These are phyloP conservation scores for Saitoella complicata DNA, from an alignment of 805 yeast genomes.

Conservation along the genomic window DNA sequence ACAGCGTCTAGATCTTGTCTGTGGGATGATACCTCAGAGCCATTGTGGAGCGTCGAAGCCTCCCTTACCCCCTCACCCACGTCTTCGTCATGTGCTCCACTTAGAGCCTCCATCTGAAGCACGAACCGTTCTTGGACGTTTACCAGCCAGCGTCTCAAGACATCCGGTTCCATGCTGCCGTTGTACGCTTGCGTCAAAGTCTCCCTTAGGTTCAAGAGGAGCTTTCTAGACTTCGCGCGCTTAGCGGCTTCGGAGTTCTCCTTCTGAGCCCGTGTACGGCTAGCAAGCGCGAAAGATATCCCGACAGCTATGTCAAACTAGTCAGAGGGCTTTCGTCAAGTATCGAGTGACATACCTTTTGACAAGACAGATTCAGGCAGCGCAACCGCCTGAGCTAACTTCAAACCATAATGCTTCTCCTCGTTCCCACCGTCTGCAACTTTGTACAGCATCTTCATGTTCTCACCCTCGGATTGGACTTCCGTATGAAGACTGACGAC, in stretches of 20 bases:
- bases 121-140: no score
- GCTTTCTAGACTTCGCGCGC: conserved; percentile 1
- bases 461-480: conserved; percentile 12
- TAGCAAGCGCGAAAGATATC: background rate
- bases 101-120: no score
- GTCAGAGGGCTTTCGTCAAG: background rate
- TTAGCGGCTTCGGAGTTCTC: background rate
- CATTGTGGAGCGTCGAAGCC: no score
- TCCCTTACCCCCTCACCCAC: no score
- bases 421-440: conserved; percentile 5
- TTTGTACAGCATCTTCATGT: conserved; percentile 8
- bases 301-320: conserved; percentile 3
- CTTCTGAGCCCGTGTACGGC: background rate
- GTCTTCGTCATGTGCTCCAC: no score
- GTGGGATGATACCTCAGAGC: no score
- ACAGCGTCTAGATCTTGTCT: background rate
- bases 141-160: no score
- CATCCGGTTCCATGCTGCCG: no score
- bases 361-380: conserved; percentile 1
- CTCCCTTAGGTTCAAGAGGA: conserved; percentile 4
- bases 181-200: background rate
- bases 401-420: conserved; percentile 5
- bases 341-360: no score
- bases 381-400: conserved; percentile 5
- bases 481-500: conserved; percentile 27